phyloP scores from a whole-genome alignment of 352 stramenopile genomes.

The Phytophthora pinifolia region DNA sequence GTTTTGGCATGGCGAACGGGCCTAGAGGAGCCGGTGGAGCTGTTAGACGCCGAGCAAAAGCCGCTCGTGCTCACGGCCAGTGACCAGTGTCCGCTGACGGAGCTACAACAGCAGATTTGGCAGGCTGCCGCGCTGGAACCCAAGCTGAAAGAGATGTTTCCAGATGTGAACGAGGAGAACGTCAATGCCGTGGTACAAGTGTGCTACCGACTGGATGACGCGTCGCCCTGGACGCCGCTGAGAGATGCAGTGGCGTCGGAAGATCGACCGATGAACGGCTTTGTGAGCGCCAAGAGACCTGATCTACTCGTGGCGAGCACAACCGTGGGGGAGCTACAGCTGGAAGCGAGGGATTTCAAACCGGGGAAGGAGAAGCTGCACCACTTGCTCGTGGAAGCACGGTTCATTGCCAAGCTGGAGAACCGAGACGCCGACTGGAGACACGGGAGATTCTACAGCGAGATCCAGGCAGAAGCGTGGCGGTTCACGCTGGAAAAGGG shows the following conservation, averaged over 20 bases:
- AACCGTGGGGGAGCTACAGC: slow-evolving; percentile 47
- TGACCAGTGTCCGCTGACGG: slow-evolving; percentile 35
- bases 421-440: slow-evolving; percentile 41
- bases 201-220: slow-evolving; percentile 45
- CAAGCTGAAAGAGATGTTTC: slow-evolving; percentile 40
- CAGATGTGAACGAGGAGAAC: slow-evolving; percentile 31
- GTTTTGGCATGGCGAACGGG: slow-evolving; percentile 30
- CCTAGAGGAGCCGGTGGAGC: slow-evolving; percentile 24
- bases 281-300: slow-evolving; percentile 4
- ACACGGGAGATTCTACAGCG: slow-evolving; percentile 58
- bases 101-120: slow-evolving; percentile 53
- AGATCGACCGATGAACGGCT: slow-evolving; percentile 16
- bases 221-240: slow-evolving; percentile 45
- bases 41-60: slow-evolving; percentile 36
- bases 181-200: slow-evolving; percentile 42
- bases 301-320: slow-evolving; percentile 26
- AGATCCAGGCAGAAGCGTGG: slow-evolving; percentile 64
- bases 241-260: slow-evolving; percentile 26
- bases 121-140: slow-evolving; percentile 27
- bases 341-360: slow-evolving; percentile 58
- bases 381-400: slow-evolving; percentile 60
- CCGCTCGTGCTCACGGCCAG: slow-evolving; percentile 47
- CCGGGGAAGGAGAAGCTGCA: slow-evolving; percentile 61
- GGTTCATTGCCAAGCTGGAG: slow-evolving; percentile 17
- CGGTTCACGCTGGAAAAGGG: slow-evolving; percentile 48